Conservation (phyloP, 495 filamentous ascomycete genomes). For the Jackrogersella minutella region DNA sequence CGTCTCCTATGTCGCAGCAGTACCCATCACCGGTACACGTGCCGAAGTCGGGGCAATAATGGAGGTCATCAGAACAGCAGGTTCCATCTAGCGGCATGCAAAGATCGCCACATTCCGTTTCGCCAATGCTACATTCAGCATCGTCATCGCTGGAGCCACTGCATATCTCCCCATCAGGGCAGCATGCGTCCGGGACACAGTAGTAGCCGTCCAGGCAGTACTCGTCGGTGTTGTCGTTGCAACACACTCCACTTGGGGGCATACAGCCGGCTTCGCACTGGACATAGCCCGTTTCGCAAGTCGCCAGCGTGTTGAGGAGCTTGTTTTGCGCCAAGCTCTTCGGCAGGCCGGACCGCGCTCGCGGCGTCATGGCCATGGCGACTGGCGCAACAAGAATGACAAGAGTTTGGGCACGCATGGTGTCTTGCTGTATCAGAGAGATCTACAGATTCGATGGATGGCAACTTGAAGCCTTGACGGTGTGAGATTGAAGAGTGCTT, state of each 20-base stretch:
- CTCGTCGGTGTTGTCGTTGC: slow-evolving; percentile 39
- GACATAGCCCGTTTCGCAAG: slow-evolving; percentile 18
- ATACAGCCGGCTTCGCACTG: slow-evolving; percentile 33
- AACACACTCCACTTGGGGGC: slow-evolving; percentile 23
- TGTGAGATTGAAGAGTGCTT: neutral
- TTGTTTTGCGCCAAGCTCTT: slow-evolving; percentile 30
- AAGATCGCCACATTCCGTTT: slow-evolving; percentile 26
- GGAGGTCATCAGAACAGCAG: slow-evolving; percentile 26
- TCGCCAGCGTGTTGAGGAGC: slow-evolving; percentile 21
- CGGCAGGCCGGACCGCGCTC: slow-evolving; percentile 24
- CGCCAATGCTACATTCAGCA: slow-evolving; percentile 9
- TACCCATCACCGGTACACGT: slow-evolving; percentile 34
- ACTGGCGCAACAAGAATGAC: slow-evolving; percentile 25
- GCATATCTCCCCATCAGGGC: slow-evolving; percentile 34
- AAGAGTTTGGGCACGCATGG: slow-evolving; percentile 31
- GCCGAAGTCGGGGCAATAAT: slow-evolving; percentile 38
- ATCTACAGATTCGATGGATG: neutral
- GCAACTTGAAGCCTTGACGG: neutral
- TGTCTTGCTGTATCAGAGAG: slow-evolving; percentile 1
- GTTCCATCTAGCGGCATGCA: slow-evolving; percentile 40
- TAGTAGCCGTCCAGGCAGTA: slow-evolving; percentile 38
- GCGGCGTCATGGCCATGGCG: slow-evolving; percentile 22
- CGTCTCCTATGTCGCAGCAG: slow-evolving; percentile 35
- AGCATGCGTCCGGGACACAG: slow-evolving; percentile 36
- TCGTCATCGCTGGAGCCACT: slow-evolving; percentile 10